Base-by-base conservation (phyloP, 1,139 yeast species). In the Debaryomyces coudertii region DNA sequence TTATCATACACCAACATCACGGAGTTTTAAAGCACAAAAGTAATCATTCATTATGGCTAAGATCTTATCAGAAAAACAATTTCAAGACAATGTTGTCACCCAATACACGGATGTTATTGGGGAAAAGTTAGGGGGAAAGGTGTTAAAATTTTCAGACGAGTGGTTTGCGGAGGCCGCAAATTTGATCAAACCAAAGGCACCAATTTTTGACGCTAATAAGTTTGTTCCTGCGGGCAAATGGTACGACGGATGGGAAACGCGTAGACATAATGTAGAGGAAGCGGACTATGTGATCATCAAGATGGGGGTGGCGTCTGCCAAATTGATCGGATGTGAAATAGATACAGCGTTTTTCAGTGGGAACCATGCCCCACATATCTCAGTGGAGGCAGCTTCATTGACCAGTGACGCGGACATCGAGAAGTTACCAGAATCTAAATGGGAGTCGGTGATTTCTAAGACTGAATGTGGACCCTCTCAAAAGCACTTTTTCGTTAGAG, bases 161-260 rank as follows among this genome's bases (percentile, higher is more conserved):
- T 92, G 95, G 95, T 92, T 92, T 69, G 98, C 97, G 1, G 92
- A 82, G 41, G 97, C 98, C n/a, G 80, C 77, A 40, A 92, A 92
- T 68, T 77, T 92, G 60, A 84, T 90, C 65, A 84, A 87, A 61
- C 92, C 97, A 30, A 77, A 77, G 45, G 76, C 83, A 6, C 95
- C 97, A 4, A 79, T 89, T 47, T 76, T 95, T 60, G 95, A 89
- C 59, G 86, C 88, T 18, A 85, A 90, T 15, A 75, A 79, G 57
- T 92, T 89, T 67, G 82, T 87, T 4, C 86, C 81, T 53, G 81
- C 92, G 4, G 98, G 98, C 45, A 96, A 96, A 5, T 90, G 97
- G 97, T 92, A 88, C 62, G 98, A 92, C 57, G 98, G 98, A 12
- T 92, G 98, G 98, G 98, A 92, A 67, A 90, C 98, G 18, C 79